A percentile compares a stretch with the other conserved stretches of the same genome.
These are phyloP conservation scores for Cymbopogon citratus DNA, from an alignment of 176 grass and related monocot genomes.

Conservation along the genomic window DNA sequence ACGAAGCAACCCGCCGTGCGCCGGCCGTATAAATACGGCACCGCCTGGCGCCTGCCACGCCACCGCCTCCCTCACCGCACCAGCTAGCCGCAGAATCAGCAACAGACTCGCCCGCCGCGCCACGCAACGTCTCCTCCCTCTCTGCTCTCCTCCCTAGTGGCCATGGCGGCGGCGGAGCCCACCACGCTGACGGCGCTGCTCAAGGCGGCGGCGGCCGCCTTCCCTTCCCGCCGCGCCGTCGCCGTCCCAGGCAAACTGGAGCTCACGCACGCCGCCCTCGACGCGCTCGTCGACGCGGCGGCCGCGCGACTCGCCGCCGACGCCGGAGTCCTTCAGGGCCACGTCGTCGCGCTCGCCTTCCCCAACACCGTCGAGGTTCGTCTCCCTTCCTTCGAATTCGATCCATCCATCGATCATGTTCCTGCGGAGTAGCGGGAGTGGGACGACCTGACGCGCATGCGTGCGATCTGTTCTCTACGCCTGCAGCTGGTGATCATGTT, in stretches of 20 bases:
- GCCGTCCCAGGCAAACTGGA: slow-evolving; percentile 38
- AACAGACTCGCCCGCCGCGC: not conserved
- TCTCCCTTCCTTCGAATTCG: not conserved
- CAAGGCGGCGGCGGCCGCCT: slow-evolving; percentile 35
- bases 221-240: slow-evolving; percentile 52
- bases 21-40: not conserved
- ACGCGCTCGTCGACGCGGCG: slow-evolving; percentile 55
- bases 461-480: not conserved
- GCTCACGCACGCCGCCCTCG: slow-evolving; percentile 53
- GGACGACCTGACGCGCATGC: not conserved
- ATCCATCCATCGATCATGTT: not conserved
- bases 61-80: not conserved
- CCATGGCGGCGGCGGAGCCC: not conserved
- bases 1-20: not conserved
- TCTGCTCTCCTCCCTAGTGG: not conserved
- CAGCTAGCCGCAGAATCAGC: not conserved
- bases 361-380: slow-evolving; percentile 75
- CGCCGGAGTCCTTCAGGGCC: slow-evolving; percentile 35
- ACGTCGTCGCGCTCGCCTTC: slow-evolving; percentile 70
- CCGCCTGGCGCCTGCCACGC: not conserved
- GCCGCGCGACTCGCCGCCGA: slow-evolving; percentile 35
- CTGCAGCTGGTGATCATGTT: slow-evolving; percentile 74
- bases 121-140: not conserved
- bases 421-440: not conserved
- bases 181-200: slow-evolving; percentile 48